Conservation (phyloP, 371 early-diverging fungal genomes). For the Mucor circinelloides region DNA sequence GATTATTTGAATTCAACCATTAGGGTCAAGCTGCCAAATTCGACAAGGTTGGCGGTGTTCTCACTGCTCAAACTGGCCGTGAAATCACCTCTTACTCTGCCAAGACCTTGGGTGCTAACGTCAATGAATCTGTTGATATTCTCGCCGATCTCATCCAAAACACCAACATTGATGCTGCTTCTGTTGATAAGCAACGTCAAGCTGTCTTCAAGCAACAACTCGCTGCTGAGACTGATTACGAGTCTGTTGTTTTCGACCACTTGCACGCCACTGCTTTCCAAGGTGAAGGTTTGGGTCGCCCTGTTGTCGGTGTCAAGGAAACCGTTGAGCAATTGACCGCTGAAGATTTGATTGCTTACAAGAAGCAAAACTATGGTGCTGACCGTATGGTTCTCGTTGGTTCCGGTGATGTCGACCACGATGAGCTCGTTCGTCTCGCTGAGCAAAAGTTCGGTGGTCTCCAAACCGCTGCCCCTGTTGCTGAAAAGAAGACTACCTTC, state of each 20-base stretch:
- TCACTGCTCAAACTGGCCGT: slow-evolving; percentile 94
- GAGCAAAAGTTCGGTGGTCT: slow-evolving; percentile 81
- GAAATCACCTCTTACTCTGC: slow-evolving; percentile 96
- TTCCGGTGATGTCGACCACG: slow-evolving; percentile 92
- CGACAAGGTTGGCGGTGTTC: slow-evolving; percentile 93
- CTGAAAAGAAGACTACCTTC: slow-evolving; percentile 64
- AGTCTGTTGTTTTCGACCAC: slow-evolving; percentile 88
- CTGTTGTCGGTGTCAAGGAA: slow-evolving; percentile 87
- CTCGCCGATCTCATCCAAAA: slow-evolving; percentile 90
- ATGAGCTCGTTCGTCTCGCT: slow-evolving; percentile 86
- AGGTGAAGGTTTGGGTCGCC: slow-evolving; percentile 81
- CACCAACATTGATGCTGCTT: slow-evolving; percentile 86
- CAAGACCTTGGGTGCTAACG: slow-evolving; percentile 81
- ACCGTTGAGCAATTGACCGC: slow-evolving; percentile 83
- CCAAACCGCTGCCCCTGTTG: slow-evolving; percentile 44
- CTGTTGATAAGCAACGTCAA: slow-evolving; percentile 84
- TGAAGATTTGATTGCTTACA: slow-evolving; percentile 81
- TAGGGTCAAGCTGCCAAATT: slow-evolving; percentile 69
- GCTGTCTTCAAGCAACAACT: slow-evolving; percentile 89
- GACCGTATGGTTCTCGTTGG: slow-evolving; percentile 93
- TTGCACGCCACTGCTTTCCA: slow-evolving; percentile 95
- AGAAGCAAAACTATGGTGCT: slow-evolving; percentile 85
- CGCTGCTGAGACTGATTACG: slow-evolving; percentile 87
- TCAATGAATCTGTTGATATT: slow-evolving; percentile 80
- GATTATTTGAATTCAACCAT: slow-evolving; percentile 34